Evolutionary conservation across 2,329 filamentous ascomycete species (phyloP).

Genomic region (Orbilia oligospora): DNA sequence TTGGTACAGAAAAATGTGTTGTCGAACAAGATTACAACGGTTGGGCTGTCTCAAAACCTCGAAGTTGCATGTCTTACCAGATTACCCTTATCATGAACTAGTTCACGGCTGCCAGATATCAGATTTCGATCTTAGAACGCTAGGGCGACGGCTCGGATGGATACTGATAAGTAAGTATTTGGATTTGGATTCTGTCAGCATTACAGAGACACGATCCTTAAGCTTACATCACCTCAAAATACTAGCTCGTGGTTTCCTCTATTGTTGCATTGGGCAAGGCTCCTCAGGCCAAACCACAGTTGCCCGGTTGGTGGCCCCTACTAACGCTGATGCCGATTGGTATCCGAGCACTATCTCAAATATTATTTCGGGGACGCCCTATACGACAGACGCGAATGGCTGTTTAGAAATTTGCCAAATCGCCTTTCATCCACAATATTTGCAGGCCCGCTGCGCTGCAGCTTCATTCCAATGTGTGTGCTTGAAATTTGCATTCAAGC

Average conservation of each 20-base stretch:
- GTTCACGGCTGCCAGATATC: not conserved
- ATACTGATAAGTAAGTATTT: not conserved
- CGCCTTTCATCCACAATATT: not conserved
- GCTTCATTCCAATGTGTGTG: not conserved
- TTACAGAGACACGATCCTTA: conserved; percentile 8
- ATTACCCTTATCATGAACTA: not conserved
- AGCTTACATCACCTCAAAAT: not conserved
- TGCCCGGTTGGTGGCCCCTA: not conserved
- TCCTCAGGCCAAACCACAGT: conserved; percentile 3
- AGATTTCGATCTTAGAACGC: conserved; percentile 4
- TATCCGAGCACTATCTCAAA: conserved; percentile 5
- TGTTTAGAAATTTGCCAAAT: not conserved
- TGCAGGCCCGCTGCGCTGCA: not conserved
- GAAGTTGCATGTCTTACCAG: conserved; percentile 11
- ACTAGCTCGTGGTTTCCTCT: not conserved
- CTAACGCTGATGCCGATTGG: conserved; percentile 10
- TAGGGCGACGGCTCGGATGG: not conserved
- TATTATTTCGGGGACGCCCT: conserved; percentile 1
- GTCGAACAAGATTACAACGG: conserved; percentile 25
- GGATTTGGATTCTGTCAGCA: conserved; percentile 13
- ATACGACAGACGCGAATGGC: not conserved
- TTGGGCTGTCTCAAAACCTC: conserved; percentile 27
- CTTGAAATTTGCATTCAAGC: not conserved
- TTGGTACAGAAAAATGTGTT: conserved; percentile 33
- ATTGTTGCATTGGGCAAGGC: conserved; percentile 22